phyloP scores from a whole-genome alignment of 2,329 filamentous ascomycete species.

The Scorias spongiosa region DNA sequence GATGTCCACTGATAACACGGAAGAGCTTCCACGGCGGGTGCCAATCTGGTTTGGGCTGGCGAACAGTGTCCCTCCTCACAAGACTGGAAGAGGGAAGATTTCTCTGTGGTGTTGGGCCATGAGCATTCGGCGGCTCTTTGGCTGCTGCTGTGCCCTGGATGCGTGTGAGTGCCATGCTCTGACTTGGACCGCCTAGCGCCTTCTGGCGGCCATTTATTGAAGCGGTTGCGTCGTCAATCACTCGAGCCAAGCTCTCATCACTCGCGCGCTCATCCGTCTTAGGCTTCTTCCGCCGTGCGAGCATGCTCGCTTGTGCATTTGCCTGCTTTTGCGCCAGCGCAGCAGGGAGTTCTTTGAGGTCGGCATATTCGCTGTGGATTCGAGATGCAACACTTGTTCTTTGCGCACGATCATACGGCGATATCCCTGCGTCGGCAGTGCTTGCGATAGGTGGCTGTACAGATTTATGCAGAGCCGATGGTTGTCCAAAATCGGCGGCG shows the following conservation, averaged over 20 bases:
- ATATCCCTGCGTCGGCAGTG: conserved; percentile 21
- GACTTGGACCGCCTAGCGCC: conserved; percentile 29
- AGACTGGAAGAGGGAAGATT: conserved; percentile 40
- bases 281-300: conserved; percentile 47
- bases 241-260: conserved; percentile 44
- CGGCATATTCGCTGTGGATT: conserved; percentile 59
- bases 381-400: conserved; percentile 38
- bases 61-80: conserved; percentile 47
- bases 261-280: conserved; percentile 37
- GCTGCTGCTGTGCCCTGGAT: conserved; percentile 28
- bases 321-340: conserved; percentile 68
- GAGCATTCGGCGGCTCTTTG: conserved; percentile 38
- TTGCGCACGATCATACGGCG: conserved; percentile 29
- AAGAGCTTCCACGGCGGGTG: conserved; percentile 97
- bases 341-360: conserved; percentile 62
- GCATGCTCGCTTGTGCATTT: conserved; percentile 39
- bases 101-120: conserved; percentile 36
- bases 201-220: conserved; percentile 27
- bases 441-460: conserved; percentile 28
- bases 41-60: conserved; percentile 75
- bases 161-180: conserved; percentile 40
- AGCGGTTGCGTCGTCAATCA: conserved; percentile 50
- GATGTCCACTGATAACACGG: conserved; percentile 88
- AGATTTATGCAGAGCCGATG: conserved; percentile 26
- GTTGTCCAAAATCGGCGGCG: conserved; percentile 34